phyloP scores from a whole-genome alignment of 2,329 filamentous ascomycete genomes.

The Paraconiothyrium sp. region DNA sequence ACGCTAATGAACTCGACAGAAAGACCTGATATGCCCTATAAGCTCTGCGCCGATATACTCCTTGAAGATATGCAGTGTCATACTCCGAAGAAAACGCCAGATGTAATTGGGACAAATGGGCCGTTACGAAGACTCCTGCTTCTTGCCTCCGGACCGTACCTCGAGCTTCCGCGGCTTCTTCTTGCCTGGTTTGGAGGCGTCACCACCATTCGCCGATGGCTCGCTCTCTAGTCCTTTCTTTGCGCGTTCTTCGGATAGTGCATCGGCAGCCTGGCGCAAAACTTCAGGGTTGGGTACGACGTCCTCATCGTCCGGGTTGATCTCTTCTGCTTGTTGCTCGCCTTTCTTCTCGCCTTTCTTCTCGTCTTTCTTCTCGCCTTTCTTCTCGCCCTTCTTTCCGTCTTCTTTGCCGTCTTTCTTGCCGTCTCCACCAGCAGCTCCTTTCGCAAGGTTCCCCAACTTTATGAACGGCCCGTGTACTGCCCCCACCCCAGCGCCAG shows the following conservation, averaged over 20 bases:
- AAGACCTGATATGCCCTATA: neutral
- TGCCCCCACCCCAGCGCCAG: constrained; percentile 53
- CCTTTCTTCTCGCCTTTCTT: constrained; percentile 19
- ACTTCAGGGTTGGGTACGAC: constrained; percentile 38
- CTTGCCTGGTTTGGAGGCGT: neutral
- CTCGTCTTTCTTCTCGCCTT: constrained; percentile 21
- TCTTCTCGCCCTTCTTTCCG: constrained; percentile 13
- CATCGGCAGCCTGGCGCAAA: constrained; percentile 36
- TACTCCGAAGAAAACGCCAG: neutral
- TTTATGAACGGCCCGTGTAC: constrained; percentile 56
- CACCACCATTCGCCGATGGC: neutral
- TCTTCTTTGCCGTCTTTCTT: constrained; percentile 20
- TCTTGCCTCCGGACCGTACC: constrained; percentile 17
- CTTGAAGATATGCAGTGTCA: neutral
- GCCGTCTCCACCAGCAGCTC: constrained; percentile 21
- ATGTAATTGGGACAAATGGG: too few species aligned
- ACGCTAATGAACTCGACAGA: neutral
- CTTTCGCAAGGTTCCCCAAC: constrained; percentile 36
- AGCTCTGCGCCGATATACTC: neutral
- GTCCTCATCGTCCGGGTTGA: constrained; percentile 30
- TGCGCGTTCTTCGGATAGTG: constrained; percentile 29
- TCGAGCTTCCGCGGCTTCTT: constrained; percentile 25
- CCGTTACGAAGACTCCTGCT: neutral
- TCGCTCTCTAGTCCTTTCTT: constrained; percentile 20
- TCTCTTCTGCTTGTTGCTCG: constrained; percentile 17